Evolutionary conservation across 2,329 filamentous ascomycete species (phyloP).

Genomic region (Thielaviopsis punctulata): DNA sequence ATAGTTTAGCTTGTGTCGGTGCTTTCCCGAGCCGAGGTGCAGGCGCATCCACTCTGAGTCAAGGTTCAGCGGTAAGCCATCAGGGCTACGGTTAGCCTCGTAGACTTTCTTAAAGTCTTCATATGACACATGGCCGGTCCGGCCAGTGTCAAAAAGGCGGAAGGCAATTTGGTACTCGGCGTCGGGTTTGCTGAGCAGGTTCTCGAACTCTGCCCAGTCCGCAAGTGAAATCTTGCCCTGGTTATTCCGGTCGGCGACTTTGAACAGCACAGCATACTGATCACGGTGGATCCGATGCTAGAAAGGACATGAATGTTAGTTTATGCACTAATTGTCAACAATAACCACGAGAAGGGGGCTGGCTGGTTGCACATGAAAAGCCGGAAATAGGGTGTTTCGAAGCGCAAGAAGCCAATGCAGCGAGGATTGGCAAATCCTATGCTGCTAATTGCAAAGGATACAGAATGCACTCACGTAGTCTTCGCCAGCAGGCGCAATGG

Average conservation of each 20-base stretch:
- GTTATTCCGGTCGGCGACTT: constrained; percentile 66
- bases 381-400: neutral
- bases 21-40: constrained; percentile 77
- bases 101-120: constrained; percentile 75
- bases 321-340: neutral
- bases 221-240: constrained; percentile 57
- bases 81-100: constrained; percentile 70
- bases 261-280: constrained; percentile 87
- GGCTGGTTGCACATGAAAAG: neutral
- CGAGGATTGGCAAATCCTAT: neutral
- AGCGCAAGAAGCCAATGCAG: neutral
- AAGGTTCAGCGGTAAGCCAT: constrained; percentile 90
- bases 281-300: constrained; percentile 97
- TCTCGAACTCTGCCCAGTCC: constrained; percentile 90
- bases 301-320: neutral
- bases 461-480: constrained; percentile 62
- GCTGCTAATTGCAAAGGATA: neutral
- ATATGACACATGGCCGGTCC: constrained; percentile 73
- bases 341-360: neutral
- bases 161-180: constrained; percentile 99
- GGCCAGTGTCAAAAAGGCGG: constrained; percentile 79
- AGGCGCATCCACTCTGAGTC: constrained; percentile 90
- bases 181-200: constrained; percentile 81
- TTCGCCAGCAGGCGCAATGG: constrained; percentile 69
- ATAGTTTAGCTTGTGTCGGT: constrained; percentile 83